These are phyloP conservation scores for Leishmania braziliensis DNA, from an alignment of 208 protist species.

Conservation along the genomic window DNA sequence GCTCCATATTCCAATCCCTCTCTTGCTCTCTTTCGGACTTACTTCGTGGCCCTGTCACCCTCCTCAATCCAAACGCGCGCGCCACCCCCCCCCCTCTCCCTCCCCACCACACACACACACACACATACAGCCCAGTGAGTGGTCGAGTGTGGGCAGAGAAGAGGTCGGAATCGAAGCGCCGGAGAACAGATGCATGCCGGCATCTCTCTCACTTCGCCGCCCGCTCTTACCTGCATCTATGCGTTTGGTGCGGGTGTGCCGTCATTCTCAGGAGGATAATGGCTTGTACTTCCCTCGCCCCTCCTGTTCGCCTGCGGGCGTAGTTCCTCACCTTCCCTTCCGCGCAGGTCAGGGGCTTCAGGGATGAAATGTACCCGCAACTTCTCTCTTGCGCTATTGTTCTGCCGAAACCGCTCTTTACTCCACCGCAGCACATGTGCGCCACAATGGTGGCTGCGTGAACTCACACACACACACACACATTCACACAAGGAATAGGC, in stretches of 20 bases:
- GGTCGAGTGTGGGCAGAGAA: background rate
- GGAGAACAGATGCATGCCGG: background rate
- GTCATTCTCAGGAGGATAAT: background rate
- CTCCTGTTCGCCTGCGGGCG: background rate
- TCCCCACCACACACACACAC: background rate
- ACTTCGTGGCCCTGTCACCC: background rate
- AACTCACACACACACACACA: background rate
- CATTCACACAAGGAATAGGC: no score
- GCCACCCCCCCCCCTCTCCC: background rate
- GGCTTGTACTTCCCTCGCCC: background rate
- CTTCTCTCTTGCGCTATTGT: background rate
- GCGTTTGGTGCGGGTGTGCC: background rate
- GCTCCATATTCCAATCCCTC: background rate
- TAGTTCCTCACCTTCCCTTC: background rate
- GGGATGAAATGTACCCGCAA: background rate
- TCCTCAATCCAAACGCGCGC: background rate
- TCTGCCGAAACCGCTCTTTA: background rate
- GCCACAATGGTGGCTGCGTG: background rate
- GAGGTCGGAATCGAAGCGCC: background rate
- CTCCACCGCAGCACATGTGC: background rate
- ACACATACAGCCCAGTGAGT: background rate
- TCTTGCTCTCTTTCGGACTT: slow-evolving; percentile 13
- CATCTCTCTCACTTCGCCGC: background rate
- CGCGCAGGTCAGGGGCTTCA: background rate
- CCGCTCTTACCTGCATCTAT: background rate